phyloP scores from a whole-genome alignment of 1,139 yeast species.

The Pichia sp. region DNA sequence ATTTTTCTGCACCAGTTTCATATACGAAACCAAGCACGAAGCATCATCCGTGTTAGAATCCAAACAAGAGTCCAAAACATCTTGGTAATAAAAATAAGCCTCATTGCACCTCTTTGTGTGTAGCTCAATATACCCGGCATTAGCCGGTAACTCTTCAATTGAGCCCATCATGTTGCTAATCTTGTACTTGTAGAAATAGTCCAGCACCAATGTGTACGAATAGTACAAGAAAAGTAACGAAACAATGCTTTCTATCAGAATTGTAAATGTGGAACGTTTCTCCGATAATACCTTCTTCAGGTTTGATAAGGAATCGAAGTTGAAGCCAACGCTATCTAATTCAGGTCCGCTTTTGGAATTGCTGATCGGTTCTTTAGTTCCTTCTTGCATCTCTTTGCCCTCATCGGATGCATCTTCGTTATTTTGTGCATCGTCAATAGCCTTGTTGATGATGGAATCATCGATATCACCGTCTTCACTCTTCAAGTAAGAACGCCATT shows the following conservation, averaged over 20 bases:
- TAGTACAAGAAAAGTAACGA: background rate
- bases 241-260: background rate
- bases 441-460: background rate
- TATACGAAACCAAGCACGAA: background rate
- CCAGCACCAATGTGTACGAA: background rate
- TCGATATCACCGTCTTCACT: background rate
- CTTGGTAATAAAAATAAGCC: background rate
- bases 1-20: background rate
- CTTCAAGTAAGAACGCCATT: background rate
- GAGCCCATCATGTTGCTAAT: conserved; percentile 9
- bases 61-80: background rate
- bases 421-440: background rate
- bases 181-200: background rate
- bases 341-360: too few relatives aligned
- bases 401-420: background rate
- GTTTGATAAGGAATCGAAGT: background rate
- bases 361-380: too few relatives aligned
- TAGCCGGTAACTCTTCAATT: conserved; percentile 6
- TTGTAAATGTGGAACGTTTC: background rate
- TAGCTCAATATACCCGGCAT: conserved; percentile 1
- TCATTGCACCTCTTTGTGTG: conserved; percentile 6
- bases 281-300: background rate
- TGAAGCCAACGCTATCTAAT: too few relatives aligned
- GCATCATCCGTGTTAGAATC: background rate
- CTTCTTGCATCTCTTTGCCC: background rate